Percentiles rank a stretch among this genome's conserved stretches.
Evolutionary conservation across 2,329 filamentous ascomycete genomes (phyloP).

Genomic region (Fusarium subtropicale): DNA sequence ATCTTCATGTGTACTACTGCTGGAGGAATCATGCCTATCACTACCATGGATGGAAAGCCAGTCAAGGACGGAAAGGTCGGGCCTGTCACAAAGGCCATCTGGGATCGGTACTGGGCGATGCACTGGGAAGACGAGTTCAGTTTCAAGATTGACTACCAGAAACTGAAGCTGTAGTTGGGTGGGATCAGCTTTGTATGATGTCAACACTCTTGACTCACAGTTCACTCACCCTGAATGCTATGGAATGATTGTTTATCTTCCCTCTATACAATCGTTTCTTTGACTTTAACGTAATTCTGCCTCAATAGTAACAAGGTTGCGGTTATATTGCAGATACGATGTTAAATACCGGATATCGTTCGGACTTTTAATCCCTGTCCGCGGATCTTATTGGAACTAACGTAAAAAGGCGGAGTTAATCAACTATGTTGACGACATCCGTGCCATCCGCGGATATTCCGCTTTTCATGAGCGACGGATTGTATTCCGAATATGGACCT

Average conservation of each 20-base stretch:
- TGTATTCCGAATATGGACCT: accelerated
- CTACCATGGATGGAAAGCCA: slow-evolving; percentile 56
- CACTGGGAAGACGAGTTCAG: slow-evolving; percentile 35
- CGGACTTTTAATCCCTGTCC: background rate
- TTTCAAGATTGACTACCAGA: slow-evolving; percentile 32
- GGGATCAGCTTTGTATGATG: background rate
- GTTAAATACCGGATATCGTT: background rate
- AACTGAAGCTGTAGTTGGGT: background rate
- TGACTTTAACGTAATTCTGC: too few species aligned
- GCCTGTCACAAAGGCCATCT: slow-evolving; percentile 59
- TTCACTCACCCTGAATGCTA: background rate
- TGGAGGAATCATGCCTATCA: slow-evolving; percentile 65
- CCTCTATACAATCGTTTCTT: too few species aligned
- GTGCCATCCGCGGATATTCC: background rate
- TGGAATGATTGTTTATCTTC: too few species aligned
- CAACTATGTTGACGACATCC: background rate
- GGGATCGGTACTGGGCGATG: slow-evolving; percentile 59
- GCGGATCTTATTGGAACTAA: background rate
- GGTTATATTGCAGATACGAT: background rate
- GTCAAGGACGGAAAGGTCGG: slow-evolving; percentile 58
- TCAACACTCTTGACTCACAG: background rate
- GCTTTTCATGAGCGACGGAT: background rate
- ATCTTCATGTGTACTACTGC: slow-evolving; percentile 66
- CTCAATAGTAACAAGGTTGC: background rate
- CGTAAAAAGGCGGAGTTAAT: background rate